phyloP scores from a whole-genome alignment of 176 grass and related monocot species.

The Paspalum notatum region DNA sequence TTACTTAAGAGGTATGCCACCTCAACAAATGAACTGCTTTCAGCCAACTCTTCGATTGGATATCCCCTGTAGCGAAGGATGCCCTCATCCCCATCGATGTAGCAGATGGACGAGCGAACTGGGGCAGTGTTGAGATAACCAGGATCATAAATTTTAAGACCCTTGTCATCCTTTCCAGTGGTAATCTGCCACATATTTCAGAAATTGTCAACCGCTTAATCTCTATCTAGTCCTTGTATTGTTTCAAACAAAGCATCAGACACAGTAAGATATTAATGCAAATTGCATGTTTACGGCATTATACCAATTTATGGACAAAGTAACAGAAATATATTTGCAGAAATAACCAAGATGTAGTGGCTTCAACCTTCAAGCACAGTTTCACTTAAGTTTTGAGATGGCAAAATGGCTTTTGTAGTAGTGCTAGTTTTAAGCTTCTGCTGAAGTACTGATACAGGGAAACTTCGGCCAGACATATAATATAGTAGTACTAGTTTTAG shows the following conservation, averaged over 20 bases:
- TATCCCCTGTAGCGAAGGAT: conserved; percentile 99
- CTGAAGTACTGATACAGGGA: neutral
- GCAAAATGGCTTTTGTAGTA: neutral
- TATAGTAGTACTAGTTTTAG: neutral
- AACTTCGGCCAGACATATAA: neutral
- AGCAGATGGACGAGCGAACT: conserved; percentile 80
- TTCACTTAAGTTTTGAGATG: neutral
- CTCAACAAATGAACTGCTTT: conserved; percentile 84
- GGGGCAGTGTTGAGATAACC: conserved; percentile 96
- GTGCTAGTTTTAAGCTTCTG: neutral
- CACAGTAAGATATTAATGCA: neutral
- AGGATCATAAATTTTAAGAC: conserved; percentile 92
- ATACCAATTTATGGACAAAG: neutral
- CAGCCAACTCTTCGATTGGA: conserved; percentile 94
- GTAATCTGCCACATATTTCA: conserved; percentile 60
- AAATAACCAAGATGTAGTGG: neutral
- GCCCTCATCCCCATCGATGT: conserved; percentile 95
- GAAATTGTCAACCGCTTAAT: neutral
- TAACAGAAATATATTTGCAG: neutral
- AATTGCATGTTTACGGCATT: neutral
- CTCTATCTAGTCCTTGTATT: neutral
- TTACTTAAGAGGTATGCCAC: conserved; percentile 95
- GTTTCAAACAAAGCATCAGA: neutral
- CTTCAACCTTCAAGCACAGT: neutral
- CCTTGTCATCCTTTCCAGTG: conserved; percentile 81